A percentile compares a stretch with the other conserved stretches of the same genome.
phyloP scores from a whole-genome alignment of 176 grass and related monocot genomes.

The Phoenix roebelenii region DNA sequence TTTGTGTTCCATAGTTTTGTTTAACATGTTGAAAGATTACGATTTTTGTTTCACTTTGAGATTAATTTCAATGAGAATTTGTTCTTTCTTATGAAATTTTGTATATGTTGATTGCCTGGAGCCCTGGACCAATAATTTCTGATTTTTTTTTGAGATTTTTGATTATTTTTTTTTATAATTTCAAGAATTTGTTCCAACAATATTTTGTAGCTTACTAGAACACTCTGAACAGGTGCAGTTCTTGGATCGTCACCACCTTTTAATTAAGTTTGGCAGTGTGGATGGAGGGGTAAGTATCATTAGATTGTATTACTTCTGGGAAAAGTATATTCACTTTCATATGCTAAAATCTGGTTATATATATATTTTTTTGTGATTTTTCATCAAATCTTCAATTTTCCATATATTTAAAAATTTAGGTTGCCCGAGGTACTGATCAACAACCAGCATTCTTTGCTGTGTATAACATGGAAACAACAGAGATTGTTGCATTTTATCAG shows the following conservation, averaged over 20 bases:
- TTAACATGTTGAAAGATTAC: too few species aligned
- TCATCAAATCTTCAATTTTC: not conserved
- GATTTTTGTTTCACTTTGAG: not conserved
- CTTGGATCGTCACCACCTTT: slow-evolving; percentile 87
- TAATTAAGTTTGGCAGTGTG: slow-evolving; percentile 95
- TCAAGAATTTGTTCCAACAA: slow-evolving; percentile 16
- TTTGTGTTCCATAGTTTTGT: not conserved
- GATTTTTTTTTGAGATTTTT: slow-evolving; percentile 5
- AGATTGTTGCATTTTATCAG: slow-evolving; percentile 92
- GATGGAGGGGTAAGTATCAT: slow-evolving; percentile 68
- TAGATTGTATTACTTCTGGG: not conserved
- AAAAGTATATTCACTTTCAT: too few species aligned
- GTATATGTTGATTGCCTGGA: slow-evolving; percentile 19
- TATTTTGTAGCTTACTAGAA: slow-evolving; percentile 41
- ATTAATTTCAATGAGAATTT: too few species aligned
- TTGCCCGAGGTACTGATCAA: slow-evolving; percentile 74
- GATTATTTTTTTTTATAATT: slow-evolving; percentile 3
- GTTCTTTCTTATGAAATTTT: not conserved
- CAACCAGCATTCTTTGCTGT: slow-evolving; percentile 86
- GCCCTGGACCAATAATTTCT: slow-evolving; percentile 13
- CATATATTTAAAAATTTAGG: slow-evolving; percentile 32
- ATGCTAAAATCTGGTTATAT: too few species aligned
- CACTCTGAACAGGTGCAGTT: slow-evolving; percentile 74
- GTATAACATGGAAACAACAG: slow-evolving; percentile 98
- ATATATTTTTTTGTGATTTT: too few species aligned